A percentile compares a stretch with the other conserved stretches of the same genome.
These are phyloP conservation scores for Aurantiochytrium sp. DNA, from an alignment of 108 stramenopile genomes.

Conservation along the genomic window DNA sequence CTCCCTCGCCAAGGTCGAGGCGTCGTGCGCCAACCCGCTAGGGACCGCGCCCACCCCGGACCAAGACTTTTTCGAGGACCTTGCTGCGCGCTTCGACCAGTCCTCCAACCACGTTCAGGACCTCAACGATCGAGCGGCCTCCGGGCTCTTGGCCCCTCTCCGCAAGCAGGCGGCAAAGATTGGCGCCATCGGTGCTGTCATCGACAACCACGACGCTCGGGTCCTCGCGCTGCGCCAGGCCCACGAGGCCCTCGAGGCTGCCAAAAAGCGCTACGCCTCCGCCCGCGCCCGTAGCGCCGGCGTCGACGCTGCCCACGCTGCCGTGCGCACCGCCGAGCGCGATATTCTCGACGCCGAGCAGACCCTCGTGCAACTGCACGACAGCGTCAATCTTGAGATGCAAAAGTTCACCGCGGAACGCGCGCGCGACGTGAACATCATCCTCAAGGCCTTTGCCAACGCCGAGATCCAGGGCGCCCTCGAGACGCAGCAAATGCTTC, in stretches of 20 bases:
- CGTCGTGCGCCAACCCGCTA: neutral
- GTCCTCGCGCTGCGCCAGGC: neutral
- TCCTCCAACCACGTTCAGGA: slow-evolving; percentile 7
- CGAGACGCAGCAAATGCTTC: neutral
- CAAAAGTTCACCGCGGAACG: neutral
- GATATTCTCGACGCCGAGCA: neutral
- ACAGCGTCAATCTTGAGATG: neutral
- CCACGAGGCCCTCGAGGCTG: neutral
- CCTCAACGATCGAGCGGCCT: neutral
- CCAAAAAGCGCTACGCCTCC: neutral
- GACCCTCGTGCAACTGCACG: neutral
- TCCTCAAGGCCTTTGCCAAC: neutral
- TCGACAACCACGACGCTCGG: neutral
- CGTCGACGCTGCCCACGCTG: neutral
- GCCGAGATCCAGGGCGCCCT: neutral
- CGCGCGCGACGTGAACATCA: neutral
- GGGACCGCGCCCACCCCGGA: neutral
- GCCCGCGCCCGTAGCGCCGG: neutral
- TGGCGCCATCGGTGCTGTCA: neutral
- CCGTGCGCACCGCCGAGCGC: neutral
- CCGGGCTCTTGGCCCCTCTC: neutral
- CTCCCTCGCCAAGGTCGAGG: neutral
- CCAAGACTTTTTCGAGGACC: neutral
- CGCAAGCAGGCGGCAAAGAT: neutral
- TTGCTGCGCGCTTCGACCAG: neutral